A percentile compares a stretch with the other conserved stretches of the same genome.
These are phyloP conservation scores for Brassica cretica DNA, from an alignment of 345 rosid species.

Conservation along the genomic window DNA sequence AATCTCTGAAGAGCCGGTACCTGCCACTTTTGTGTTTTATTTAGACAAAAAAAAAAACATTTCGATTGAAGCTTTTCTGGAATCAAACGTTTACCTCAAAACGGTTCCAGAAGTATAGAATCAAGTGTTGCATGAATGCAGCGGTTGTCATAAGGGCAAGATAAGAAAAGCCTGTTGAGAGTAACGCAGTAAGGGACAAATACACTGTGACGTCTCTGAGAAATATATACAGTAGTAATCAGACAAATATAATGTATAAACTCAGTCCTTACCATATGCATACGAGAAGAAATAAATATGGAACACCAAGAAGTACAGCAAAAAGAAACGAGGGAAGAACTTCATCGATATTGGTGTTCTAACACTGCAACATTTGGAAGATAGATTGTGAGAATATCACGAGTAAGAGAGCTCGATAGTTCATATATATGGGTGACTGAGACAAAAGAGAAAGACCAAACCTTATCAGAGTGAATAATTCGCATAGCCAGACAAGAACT, in stretches of 20 bases:
- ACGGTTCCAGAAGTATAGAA: constrained; percentile 96
- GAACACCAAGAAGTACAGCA: constrained; percentile 95
- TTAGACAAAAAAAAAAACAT: neutral
- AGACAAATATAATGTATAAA: neutral
- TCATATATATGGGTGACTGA: neutral
- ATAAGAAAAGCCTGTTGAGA: constrained; percentile 80
- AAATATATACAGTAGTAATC: neutral
- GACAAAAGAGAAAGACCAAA: constrained; percentile 38
- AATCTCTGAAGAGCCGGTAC: constrained; percentile 93
- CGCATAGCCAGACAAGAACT: constrained; percentile 98
- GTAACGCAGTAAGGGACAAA: neutral
- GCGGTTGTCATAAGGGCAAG: constrained; percentile 85
- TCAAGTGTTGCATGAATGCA: constrained; percentile 96
- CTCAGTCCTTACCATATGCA: constrained; percentile 63
- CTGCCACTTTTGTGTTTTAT: constrained; percentile 39
- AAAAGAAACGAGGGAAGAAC: constrained; percentile 98
- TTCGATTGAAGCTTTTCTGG: neutral
- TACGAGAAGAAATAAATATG: constrained; percentile 98
- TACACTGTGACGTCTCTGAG: neutral
- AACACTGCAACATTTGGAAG: constrained; percentile 60
- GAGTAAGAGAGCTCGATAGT: neutral
- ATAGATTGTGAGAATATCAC: neutral
- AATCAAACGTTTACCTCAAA: constrained; percentile 67
- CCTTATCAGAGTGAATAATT: constrained; percentile 94
- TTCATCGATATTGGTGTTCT: constrained; percentile 98